Conservation (phyloP, 495 filamentous ascomycete genomes). For the Hypoxylon crocopeplum region DNA sequence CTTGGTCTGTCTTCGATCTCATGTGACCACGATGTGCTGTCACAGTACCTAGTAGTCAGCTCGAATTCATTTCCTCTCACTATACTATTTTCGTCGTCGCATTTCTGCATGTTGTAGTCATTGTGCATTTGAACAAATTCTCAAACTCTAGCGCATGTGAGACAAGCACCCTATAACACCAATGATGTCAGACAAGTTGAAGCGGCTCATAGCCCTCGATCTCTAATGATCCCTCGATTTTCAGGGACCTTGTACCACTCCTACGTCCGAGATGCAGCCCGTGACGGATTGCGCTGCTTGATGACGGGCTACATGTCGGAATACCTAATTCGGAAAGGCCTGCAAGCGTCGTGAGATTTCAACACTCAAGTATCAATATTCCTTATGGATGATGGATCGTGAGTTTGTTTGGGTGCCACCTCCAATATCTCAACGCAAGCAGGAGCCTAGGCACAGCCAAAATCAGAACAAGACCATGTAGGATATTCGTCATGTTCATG, state of each 20-base stretch:
- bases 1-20: too few relatives aligned
- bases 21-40: too few relatives aligned
- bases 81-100: background rate
- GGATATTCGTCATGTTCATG: conserved; percentile 24
- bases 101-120: conserved; percentile 12
- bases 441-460: too few relatives aligned
- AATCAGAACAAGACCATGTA: background rate
- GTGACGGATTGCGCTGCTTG: background rate
- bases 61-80: too few relatives aligned
- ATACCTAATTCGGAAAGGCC: conserved; percentile 19
- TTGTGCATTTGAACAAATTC: conserved; percentile 19
- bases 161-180: background rate
- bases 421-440: background rate
- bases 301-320: conserved; percentile 1
- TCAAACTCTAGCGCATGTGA: background rate
- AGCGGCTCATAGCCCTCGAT: background rate
- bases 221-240: background rate
- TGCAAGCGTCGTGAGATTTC: background rate
- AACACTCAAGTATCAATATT: background rate
- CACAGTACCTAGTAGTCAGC: too few relatives aligned
- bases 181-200: conserved; percentile 28
- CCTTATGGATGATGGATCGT: too few relatives aligned
- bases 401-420: background rate
- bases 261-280: background rate
- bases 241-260: background rate